Evolutionary conservation across 2,329 filamentous ascomycete genomes (phyloP), one percentile per base, ranked within the genome.

Genomic region (Ophiostoma sp.): DNA sequence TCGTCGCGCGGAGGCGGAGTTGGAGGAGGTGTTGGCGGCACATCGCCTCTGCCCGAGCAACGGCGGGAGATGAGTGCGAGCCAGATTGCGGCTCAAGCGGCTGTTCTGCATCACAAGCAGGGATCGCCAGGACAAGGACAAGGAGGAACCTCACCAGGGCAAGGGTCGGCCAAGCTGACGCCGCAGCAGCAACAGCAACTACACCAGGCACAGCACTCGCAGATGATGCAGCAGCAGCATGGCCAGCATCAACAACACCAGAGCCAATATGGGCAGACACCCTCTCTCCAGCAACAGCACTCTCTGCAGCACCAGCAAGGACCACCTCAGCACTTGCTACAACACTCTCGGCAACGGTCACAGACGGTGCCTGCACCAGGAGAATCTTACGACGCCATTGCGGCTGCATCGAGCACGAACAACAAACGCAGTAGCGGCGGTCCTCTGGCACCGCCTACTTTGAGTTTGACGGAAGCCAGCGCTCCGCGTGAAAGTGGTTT

Each of bases 11-110:
- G 61, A 1, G 61, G 61, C 3, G 42, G 6, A 1, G 39, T 9
- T 11, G 39, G 39, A 9, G 39, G 15, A 1, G 15, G 42, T 19
- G 42, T 12, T 15, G 28, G 42, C 68, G 25, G 42, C 42, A 39
- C 64, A 36, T 12, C 25, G 59, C 50, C 69, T 11, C 22, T 55
- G 78, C 59, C 63, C 33, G 76, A 81, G 15, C 76, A 75, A 50
- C 42, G 57, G 45, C 79, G 80, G 50, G 80, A 84, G 33, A 81
- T 89, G 75, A 86, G 87, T 1, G 89, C 92, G n/a, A 93, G 92
- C 81, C 91, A 93, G 80, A 93, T 94, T 76, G 93, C 93, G 52
- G 92, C 92, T 22, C 92, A 94, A 81, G 90, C 92, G 11, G 93
- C 93, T 72, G 90, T 92, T 78, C 90, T 93, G 83, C 88, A 88